Evolutionary conservation across 1,284 basidiomycete genomes (phyloP), one percentile per base, ranked within the genome.

Genomic region (Volvariella volvacea): DNA sequence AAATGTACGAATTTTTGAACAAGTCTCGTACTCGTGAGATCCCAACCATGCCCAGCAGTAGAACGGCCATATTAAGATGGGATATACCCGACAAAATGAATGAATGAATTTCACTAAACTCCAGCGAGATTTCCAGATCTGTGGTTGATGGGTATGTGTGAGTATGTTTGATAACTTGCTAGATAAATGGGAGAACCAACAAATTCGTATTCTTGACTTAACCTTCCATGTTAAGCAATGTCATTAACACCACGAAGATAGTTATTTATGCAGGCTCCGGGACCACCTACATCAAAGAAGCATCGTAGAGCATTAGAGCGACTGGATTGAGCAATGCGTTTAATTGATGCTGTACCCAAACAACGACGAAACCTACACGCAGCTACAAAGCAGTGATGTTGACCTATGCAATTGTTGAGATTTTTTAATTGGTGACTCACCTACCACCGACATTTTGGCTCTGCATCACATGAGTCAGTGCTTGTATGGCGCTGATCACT

Each of bases 61-160:
- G 12, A 32, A 43, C 34, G 16, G 39, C 16, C 10, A 41, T 4
- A 41, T 55, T 31, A 14, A 74, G 79, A 61, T 74, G 71, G 43
- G 74, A 71, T 2, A 65, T 54, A 22, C 65, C 61, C 3, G 66
- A 54, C 15, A 83, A 67, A 14, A 72, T 75, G 8, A 76, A 69
- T 55, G 80, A 78, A 50, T 83, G 81, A 12, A 84, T 66, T 57
- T 66, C 9, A 31, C 30, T 31, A n/a, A 9, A 31, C n/a, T 31
- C 30, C 30, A 31, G 9, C 30, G 9, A 9, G 30, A n/a, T n/a
- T 9, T 31, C 9, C n/a, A 31, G 9, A 31, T 31, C 30, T 31
- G 30, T 9, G n/a, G 30, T n/a, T n/a, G n/a, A n/a, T n/a, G n/a
- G n/a, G n/a, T n/a, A 31, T 31, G 30, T 31, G 30, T n/a, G n/a